Base-by-base conservation (phyloP, 805 yeast genomes). In the Tetrapisispora pingtungensis region DNA sequence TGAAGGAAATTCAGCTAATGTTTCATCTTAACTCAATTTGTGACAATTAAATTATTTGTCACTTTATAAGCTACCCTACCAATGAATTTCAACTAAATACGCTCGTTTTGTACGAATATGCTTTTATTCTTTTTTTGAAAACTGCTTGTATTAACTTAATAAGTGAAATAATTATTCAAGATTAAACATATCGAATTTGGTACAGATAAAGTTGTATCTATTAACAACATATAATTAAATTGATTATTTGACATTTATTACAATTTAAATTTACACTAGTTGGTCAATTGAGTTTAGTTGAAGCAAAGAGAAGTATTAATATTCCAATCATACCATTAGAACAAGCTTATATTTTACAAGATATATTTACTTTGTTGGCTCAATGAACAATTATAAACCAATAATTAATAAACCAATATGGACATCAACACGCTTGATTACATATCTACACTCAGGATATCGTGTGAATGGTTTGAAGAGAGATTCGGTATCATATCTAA, bases 381-480 rank as follows among this genome's bases (percentile, higher is more conserved):
- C 30, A n/a, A 32, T 39, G 42, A 30, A 20, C 10, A 22, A 31
- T 31, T 30, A 10, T 31, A 30, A 22, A 31, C 42, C 42, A 32
- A 31, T 30, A 14, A 20, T 39, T 14, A 28, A 18, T 28, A 28
- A n/a, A 5, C 39, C 27, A 30, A 17, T 30, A 35, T 22, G 34
- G 30, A 41, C 10, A 8, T 10, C 42, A 5, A 33, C 43, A 34
- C 68, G 70, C 43, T 46, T 58, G 2, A 53, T 70, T 28, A 67
- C 69, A 3, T 69, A 70, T 52, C 48, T 70, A 30, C 72, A 69
- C 50, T 63, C 65, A 17, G 73, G 71, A 7, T 62, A 73, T 10
- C 71, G 88, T 59, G 79, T 82, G 36, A 75, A 78, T 47, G 95
- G 93, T 43, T 71, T 84, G 50, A 75, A 80, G 46, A 75, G 81